Evolutionary conservation across 768 basidiomycete species (phyloP).

Genomic region (Boletus reticulatus): DNA sequence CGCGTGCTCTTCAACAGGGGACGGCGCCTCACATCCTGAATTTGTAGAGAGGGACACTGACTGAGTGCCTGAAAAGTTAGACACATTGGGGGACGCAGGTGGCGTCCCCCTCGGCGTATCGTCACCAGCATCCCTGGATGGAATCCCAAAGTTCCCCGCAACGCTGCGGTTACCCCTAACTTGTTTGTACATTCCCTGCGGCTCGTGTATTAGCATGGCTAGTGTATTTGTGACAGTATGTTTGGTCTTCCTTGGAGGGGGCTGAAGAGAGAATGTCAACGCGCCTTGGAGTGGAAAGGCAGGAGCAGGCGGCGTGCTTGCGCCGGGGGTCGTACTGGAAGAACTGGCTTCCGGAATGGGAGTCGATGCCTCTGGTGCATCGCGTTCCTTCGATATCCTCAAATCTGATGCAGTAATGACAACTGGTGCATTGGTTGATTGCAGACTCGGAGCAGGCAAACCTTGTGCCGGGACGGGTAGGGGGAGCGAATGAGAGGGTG

Average conservation of each 20-base stretch:
- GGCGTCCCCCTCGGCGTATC: conserved; percentile 10
- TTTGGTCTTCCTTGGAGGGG: conserved; percentile 33
- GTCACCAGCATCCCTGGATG: conserved; percentile 8
- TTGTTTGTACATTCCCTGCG: conserved; percentile 25
- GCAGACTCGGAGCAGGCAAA: conserved; percentile 28
- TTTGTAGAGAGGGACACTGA: conserved; percentile 2
- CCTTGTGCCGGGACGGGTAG: conserved; percentile 21
- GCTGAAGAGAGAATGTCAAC: conserved; percentile 32
- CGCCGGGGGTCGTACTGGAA: conserved; percentile 32
- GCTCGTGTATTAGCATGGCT: background rate
- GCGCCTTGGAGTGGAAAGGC: conserved; percentile 32
- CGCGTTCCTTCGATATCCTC: conserved; percentile 40
- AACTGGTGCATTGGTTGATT: conserved; percentile 20
- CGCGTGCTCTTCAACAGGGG: background rate
- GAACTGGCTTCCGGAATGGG: conserved; percentile 7
- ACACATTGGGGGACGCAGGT: conserved; percentile 1
- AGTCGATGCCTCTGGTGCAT: conserved; percentile 21
- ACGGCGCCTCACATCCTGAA: background rate
- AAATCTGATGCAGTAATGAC: conserved; percentile 29
- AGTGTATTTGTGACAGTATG: conserved; percentile 2
- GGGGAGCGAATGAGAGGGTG: conserved; percentile 32
- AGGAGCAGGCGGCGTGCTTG: conserved; percentile 13
- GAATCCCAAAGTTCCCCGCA: conserved; percentile 31
- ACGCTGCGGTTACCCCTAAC: conserved; percentile 26
- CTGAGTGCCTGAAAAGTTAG: conserved; percentile 2